phyloP scores from a whole-genome alignment of 805 yeast species.

The Maudiozyma bulderi region DNA sequence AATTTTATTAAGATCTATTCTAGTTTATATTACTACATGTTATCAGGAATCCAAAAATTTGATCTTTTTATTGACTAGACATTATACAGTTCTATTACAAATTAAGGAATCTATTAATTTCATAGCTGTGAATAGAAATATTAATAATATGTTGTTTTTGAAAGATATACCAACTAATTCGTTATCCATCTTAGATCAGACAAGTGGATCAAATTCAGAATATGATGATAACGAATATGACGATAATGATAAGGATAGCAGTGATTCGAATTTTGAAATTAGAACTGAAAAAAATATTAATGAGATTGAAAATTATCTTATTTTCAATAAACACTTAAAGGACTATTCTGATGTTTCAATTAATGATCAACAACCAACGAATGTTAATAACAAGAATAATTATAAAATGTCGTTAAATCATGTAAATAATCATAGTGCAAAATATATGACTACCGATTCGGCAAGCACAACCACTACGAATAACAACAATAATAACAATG shows the following conservation, averaged over 20 bases:
- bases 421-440: background rate
- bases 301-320: background rate
- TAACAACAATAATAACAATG: background rate
- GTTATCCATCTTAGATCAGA: background rate
- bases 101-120: slow-evolving; percentile 16
- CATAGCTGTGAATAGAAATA: slow-evolving; percentile 13
- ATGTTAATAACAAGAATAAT: background rate
- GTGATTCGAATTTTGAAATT: background rate
- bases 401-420: background rate
- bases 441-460: background rate
- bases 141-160: slow-evolving; percentile 2
- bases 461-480: background rate
- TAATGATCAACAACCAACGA: background rate
- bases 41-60: slow-evolving; percentile 47
- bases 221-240: background rate
- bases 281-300: background rate
- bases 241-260: background rate
- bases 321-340: slow-evolving; percentile 3
- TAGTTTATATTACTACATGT: slow-evolving; percentile 41
- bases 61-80: slow-evolving; percentile 38
- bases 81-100: slow-evolving; percentile 28
- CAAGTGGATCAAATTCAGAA: background rate
- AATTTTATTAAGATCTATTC: slow-evolving; percentile 45
- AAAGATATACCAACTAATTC: slow-evolving; percentile 1
- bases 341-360: slow-evolving; percentile 3